Percentiles rank a stretch among this genome's conserved stretches.
These are phyloP conservation scores for Pyricularia sp. DNA, from an alignment of 2,329 filamentous ascomycete genomes.

Conservation along the genomic window DNA sequence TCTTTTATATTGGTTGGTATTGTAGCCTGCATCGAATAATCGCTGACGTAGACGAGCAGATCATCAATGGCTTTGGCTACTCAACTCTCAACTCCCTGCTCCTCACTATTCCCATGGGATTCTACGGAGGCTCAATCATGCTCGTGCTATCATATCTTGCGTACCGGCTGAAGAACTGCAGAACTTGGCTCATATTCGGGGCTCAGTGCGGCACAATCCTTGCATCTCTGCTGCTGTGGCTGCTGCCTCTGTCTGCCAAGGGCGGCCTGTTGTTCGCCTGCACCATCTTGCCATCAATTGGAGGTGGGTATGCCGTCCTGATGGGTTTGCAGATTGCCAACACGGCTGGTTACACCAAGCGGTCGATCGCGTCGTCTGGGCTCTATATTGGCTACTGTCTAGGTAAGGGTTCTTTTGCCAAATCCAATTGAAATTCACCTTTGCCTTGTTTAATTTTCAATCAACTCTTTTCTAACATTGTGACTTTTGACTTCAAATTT, in stretches of 20 bases:
- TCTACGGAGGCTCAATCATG: constrained; percentile 21
- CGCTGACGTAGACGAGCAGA: constrained; percentile 6
- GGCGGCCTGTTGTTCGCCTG: constrained; percentile 32
- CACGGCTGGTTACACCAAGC: constrained; percentile 38
- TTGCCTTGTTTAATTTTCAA: background rate
- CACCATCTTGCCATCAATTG: constrained; percentile 31
- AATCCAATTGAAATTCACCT: no score
- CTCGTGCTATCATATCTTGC: constrained; percentile 26
- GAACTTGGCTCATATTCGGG: constrained; percentile 18
- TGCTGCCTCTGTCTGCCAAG: constrained; percentile 25
- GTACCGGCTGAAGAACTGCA: constrained; percentile 11
- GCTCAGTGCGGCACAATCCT: constrained; percentile 28
- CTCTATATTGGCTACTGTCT: constrained; percentile 39
- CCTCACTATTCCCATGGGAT: constrained; percentile 26
- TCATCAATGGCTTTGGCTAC: constrained; percentile 31
- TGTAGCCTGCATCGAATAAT: background rate
- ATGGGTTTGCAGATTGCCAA: constrained; percentile 32
- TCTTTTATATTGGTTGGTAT: background rate
- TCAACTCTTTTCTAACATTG: background rate
- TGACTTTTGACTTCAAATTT: background rate
- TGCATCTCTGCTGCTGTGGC: constrained; percentile 27
- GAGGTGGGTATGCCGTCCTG: constrained; percentile 33
- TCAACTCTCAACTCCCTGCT: constrained; percentile 28
- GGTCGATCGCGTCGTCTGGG: constrained; percentile 31
- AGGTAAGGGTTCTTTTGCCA: constrained; percentile 14